Evolutionary conservation across 768 basidiomycete genomes (phyloP), one percentile per base, ranked within the genome.

Genomic region (Suillus ampliporus): DNA sequence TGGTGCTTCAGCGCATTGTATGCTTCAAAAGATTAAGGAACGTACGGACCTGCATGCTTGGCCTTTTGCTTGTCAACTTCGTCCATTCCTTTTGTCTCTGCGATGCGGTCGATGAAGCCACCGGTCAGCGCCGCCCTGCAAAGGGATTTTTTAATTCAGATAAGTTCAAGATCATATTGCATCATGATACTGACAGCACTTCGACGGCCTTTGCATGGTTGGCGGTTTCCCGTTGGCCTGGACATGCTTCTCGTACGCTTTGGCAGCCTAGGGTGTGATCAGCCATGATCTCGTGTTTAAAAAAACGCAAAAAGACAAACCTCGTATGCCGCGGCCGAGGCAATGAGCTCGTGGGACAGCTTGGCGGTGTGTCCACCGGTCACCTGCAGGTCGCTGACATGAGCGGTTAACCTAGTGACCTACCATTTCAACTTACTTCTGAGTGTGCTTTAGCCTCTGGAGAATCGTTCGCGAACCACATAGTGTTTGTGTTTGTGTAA

Each of bases 251-350:
- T 71, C 63, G 64, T 76, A 75, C 1, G 67, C 67, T 44, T 76
- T 76, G 5, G 73, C 74, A 23, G 69, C 73, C 73, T 76, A 31
- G 17, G 23, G 26, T 13, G 35, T 51, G 21, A 44, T 72, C 51
- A 57, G 62, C 47, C 9, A 17, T 31, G 21, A 15, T 4, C 14
- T 41, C 35, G 4, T 50, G 15, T 8, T 9, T 5, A 17, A 19
- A 1, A n/a, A 10, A 8, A 11, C 31, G n/a, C 11, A 2, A 8
- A n/a, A 1, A 28, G 21, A 26, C 31, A 35, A 57, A 61, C 73
- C 63, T 74, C 74, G 56, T 71, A 74, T 10, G 73, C 70, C 3
- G 73, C 73, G 2, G 74, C 73, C 13, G 62, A 69, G 3, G 71
- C 70, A 60, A 75, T 52, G 54, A 70, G 28, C 50, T 76, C 70